A percentile compares a stretch with the other conserved stretches of the same genome.
Evolutionary conservation across 768 basidiomycete genomes (phyloP).

Genomic region (Russula abietina): DNA sequence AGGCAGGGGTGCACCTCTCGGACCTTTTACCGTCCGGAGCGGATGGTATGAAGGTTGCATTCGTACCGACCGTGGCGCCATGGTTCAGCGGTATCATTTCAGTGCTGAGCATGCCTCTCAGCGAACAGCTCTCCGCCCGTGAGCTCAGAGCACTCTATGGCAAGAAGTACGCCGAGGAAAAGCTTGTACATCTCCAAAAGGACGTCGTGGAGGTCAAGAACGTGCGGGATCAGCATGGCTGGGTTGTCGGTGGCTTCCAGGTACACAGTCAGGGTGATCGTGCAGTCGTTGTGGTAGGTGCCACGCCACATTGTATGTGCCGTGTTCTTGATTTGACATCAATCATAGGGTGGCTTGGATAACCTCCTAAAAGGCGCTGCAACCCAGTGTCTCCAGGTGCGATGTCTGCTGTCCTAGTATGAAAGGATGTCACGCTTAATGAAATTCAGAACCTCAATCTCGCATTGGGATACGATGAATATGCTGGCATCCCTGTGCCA

Average conservation of each 20-base stretch:
- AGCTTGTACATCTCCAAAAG: slow-evolving; percentile 59
- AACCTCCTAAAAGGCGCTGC: slow-evolving; percentile 98
- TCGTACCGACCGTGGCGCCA: slow-evolving; percentile 80
- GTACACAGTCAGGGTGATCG: slow-evolving; percentile 84
- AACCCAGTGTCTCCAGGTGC: slow-evolving; percentile 93
- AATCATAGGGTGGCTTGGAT: slow-evolving; percentile 80
- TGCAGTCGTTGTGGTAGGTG: slow-evolving; percentile 86
- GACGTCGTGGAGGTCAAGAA: slow-evolving; percentile 70
- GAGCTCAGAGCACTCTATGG: slow-evolving; percentile 72
- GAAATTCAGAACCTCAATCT: slow-evolving; percentile 77
- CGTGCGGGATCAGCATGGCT: slow-evolving; percentile 79
- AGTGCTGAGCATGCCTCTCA: slow-evolving; percentile 77
- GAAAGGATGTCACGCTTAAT: background rate
- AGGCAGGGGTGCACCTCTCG: slow-evolving; percentile 81
- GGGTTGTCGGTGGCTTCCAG: slow-evolving; percentile 89
- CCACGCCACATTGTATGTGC: slow-evolving; percentile 1
- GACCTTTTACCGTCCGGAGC: slow-evolving; percentile 40
- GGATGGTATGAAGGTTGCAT: slow-evolving; percentile 56
- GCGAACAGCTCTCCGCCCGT: slow-evolving; percentile 54
- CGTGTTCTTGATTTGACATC: background rate
- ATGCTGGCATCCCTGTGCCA: slow-evolving; percentile 59
- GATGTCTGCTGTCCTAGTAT: slow-evolving; percentile 25
- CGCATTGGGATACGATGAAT: slow-evolving; percentile 81
- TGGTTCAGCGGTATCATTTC: slow-evolving; percentile 98
- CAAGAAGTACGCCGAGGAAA: slow-evolving; percentile 69